These are phyloP conservation scores for Anacardium occidentale DNA, from an alignment of 345 rosid genomes.

Conservation along the genomic window DNA sequence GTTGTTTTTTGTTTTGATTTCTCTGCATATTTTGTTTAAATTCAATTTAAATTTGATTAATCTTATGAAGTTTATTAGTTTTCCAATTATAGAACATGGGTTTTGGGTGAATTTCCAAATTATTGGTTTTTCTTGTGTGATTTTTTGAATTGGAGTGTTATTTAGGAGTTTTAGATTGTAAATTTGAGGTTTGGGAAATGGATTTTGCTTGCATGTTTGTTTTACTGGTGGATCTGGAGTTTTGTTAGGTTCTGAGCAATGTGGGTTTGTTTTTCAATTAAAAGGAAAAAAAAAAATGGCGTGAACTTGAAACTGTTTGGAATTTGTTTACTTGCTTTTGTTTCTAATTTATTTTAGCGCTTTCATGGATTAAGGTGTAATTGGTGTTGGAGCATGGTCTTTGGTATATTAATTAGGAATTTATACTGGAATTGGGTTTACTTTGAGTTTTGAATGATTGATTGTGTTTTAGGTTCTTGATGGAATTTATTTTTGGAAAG, in stretches of 20 bases:
- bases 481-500: not conserved
- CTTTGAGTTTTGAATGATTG: not conserved
- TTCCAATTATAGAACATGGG: not conserved
- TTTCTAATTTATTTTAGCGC: not conserved
- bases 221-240: slow-evolving; percentile 43
- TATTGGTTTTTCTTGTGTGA: not conserved
- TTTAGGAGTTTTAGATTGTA: not conserved
- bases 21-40: not conserved
- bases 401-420: slow-evolving; percentile 2
- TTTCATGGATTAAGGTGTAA: not conserved
- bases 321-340: not conserved
- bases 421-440: not conserved
- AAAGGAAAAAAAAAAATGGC: not conserved
- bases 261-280: slow-evolving; percentile 11
- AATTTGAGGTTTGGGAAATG: slow-evolving; percentile 11
- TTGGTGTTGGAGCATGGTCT: not conserved
- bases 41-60: not conserved
- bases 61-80: not conserved
- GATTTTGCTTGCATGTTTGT: slow-evolving; percentile 36
- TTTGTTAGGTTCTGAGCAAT: slow-evolving; percentile 6
- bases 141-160: slow-evolving; percentile 13
- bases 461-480: not conserved
- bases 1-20: not conserved
- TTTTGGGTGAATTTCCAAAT: not conserved
- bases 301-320: not conserved